Evolutionary conservation across 2,329 filamentous ascomycete species (phyloP).

Genomic region (Botrytis medusae): DNA sequence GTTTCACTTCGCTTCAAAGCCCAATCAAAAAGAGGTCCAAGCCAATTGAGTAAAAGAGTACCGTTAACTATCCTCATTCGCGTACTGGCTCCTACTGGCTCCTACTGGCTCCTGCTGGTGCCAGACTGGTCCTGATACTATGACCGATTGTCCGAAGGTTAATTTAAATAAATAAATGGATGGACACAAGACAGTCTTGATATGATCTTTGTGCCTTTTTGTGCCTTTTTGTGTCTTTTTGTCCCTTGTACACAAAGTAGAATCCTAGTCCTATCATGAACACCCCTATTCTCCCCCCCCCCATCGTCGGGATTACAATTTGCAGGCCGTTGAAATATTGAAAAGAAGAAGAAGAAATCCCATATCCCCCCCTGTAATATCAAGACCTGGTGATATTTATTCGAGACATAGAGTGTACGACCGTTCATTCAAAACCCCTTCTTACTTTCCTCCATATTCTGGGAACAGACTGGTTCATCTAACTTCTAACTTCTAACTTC

Average conservation of each 20-base stretch:
- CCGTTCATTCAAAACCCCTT: slow-evolving; percentile 18
- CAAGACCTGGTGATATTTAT: slow-evolving; percentile 28
- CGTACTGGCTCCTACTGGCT: neutral
- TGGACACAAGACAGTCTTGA: neutral
- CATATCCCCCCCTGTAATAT: slow-evolving; percentile 25
- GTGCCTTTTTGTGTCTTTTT: neutral
- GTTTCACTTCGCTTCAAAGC: slow-evolving; percentile 19
- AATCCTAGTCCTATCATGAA: neutral
- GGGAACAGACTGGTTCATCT: slow-evolving; percentile 14
- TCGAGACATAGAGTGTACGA: slow-evolving; percentile 31
- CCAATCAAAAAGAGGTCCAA: slow-evolving; percentile 21
- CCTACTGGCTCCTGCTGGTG: neutral
- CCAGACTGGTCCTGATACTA: neutral
- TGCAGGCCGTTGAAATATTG: neutral
- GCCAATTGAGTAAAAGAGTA: neutral
- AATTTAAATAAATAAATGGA: neutral
- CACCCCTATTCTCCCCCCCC: slow-evolving; percentile 8
- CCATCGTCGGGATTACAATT: neutral
- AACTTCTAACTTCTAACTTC: neutral
- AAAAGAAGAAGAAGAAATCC: slow-evolving; percentile 14
- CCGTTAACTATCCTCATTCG: neutral
- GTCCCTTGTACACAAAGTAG: neutral
- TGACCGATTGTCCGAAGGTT: slow-evolving; percentile 9
- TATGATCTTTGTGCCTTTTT: neutral
- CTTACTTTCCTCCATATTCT: slow-evolving; percentile 21